These are phyloP conservation scores for Paracorniculantispora psalliotae DNA, from an alignment of 2,329 filamentous ascomycete species.

Conservation along the genomic window DNA sequence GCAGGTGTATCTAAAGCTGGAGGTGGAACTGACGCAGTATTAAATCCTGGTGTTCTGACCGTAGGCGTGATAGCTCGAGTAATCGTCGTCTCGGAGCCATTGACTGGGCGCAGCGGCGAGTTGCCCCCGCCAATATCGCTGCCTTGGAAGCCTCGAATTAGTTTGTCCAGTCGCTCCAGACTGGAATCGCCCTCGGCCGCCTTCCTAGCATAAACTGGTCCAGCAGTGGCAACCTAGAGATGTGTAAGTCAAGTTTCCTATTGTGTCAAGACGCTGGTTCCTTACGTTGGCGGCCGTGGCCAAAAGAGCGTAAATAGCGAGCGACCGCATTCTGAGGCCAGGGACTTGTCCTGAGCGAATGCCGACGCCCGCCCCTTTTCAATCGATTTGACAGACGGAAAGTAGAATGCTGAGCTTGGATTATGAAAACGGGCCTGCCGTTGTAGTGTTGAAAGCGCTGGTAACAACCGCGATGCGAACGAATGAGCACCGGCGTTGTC, in stretches of 20 bases:
- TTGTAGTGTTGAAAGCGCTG: neutral
- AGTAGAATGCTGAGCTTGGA: neutral
- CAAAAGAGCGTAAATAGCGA: conserved; percentile 18
- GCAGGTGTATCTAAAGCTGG: neutral
- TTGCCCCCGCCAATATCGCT: neutral
- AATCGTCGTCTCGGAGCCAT: neutral
- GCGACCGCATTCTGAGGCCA: conserved; percentile 17
- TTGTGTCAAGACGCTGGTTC: neutral
- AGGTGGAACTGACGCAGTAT: neutral
- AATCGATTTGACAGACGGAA: neutral
- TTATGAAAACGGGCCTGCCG: conserved; percentile 11
- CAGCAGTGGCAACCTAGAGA: neutral
- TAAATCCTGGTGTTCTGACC: neutral
- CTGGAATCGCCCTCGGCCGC: neutral
- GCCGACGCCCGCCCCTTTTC: neutral
- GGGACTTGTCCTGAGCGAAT: neutral
- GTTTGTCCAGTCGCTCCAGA: conserved; percentile 14
- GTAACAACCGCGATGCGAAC: neutral
- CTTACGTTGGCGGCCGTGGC: conserved; percentile 19
- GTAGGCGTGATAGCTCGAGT: neutral
- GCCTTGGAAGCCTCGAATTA: conserved; percentile 4
- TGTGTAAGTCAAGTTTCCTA: neutral
- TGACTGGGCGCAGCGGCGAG: neutral
- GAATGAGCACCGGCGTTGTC: conserved; percentile 5
- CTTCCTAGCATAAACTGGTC: conserved; percentile 5